A percentile compares a stretch with the other conserved stretches of the same genome.
Evolutionary conservation across 139 green algal species (phyloP).

Genomic region (Chlorella ohadii): DNA sequence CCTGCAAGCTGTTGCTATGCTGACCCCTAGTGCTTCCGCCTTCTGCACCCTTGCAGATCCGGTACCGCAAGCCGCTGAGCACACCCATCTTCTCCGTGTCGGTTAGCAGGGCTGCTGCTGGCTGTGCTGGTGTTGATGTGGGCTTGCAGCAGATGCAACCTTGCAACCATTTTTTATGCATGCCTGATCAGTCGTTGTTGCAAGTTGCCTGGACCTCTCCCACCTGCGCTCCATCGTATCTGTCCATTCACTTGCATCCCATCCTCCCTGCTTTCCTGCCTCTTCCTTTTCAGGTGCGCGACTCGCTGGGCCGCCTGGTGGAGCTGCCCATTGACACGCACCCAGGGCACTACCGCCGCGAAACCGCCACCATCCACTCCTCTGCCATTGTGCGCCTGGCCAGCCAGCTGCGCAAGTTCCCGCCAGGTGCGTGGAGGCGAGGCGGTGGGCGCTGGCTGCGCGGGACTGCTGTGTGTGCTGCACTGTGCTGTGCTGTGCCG

Average conservation of each 20-base stretch:
- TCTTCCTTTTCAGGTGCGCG: conserved; percentile 16
- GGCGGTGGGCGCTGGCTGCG: not conserved
- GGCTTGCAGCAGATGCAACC: not conserved
- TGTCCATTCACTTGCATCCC: too few species aligned
- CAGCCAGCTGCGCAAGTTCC: conserved; percentile 42
- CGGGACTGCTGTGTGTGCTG: not conserved
- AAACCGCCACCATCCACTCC: conserved; percentile 33
- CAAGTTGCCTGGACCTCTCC: too few species aligned
- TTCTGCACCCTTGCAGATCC: not conserved
- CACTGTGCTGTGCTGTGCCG: not conserved
- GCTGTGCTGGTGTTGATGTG: not conserved
- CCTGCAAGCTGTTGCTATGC: too few species aligned
- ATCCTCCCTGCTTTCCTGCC: conserved; percentile 2
- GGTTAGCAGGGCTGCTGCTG: conserved; percentile 1
- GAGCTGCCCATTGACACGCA: conserved; percentile 51
- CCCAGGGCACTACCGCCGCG: conserved; percentile 43
- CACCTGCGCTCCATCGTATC: too few species aligned
- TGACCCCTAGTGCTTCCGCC: too few species aligned
- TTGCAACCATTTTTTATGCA: not conserved
- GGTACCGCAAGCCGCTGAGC: conserved; percentile 48
- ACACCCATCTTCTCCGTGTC: conserved; percentile 58
- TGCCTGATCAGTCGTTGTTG: too few species aligned
- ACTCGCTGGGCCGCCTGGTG: conserved; percentile 37
- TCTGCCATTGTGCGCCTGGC: conserved; percentile 40
- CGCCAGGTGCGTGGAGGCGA: conserved; percentile 26